Base-by-base conservation (phyloP, 192 early-diverging fungal species). In the Allomyces macrogynus region DNA sequence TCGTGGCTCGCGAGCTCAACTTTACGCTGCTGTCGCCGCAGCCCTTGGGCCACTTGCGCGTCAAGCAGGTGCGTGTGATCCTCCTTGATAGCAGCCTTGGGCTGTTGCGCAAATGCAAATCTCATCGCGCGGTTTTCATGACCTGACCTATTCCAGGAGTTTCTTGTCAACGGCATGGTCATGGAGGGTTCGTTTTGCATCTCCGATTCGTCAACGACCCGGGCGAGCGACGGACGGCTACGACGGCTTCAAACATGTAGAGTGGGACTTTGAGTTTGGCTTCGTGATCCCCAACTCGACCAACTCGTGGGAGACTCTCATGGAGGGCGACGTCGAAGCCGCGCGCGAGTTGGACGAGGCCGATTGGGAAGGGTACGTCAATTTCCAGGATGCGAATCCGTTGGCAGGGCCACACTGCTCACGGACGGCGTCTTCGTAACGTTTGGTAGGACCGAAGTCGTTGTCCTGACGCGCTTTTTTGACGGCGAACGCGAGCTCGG, bases 251-350 rank as follows among this genome's bases (percentile, higher is more conserved):
- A n/a, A n/a, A n/a, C n/a, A n/a, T n/a, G 43, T 23, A 67, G 65
- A 43, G 20, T 70, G 65, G 65, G 23, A 66, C 23, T 70, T 70
- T 44, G 43, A 70, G 3, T 70, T 70, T 63, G 69, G 69, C 0
- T 70, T 70, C 43, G 66, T 70, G 10, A 70, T 70, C 60, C 69
- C 69, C 9, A 60, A 65, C 18, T 63, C 62, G 23, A 70, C 69
- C 40, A 70, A 70, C 63, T 66, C 66, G 24, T 70, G 69, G 69
- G 57, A 70, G 57, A 70, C 66, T 4, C 24, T 62, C 60, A 70
- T 70, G 14, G 66, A 67, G 32, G 49, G 49, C 20, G 49, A 57
- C 20, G 9, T n/a, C 9, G 49, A 57, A 0, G 66, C 61, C 24
- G 69, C 57, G 7, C 2, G 22, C 10, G 66, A 68, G 11, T 4